Evolutionary conservation across 768 basidiomycete species (phyloP), one percentile per base, ranked within the genome.

Genomic region (Trametes punicea): DNA sequence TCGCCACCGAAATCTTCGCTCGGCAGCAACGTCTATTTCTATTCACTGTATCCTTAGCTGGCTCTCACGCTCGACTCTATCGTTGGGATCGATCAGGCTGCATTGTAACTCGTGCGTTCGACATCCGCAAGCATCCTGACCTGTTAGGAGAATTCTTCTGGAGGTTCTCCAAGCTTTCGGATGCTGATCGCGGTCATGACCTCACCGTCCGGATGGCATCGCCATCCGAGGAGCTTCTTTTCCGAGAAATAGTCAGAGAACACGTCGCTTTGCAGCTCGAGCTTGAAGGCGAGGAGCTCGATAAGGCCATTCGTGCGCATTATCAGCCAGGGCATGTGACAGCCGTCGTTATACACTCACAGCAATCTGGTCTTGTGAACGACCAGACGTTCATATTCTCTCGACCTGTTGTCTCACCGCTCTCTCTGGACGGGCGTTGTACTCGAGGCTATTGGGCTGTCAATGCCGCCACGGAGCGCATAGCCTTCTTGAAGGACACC

Each of bases 11-110:
- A 31, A 27, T 36, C 38, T 61, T 60, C 26, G 53, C 62, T 16
- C 56, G 63, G 15, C 73, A 73, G 51, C 64, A 68, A 36, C 69
- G 73, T 8, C 57, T 54, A 0, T 65, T 64, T 36, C 36, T 59
- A 2, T 73, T 74, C 61, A 58, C 68, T 1, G 36, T 74, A 33
- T 64, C 59, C 25, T 56, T 75, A 26, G 60, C 45, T 25, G 64
- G 65, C 30, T 59, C 62, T 0, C 48, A 48, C 21, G 69, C 62
- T 21, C 67, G 72, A 3, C 48, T 75, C 29, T 62, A 74, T 26
- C 64, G 67, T 2, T 63, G 65, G 56, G 74, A 75, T 52, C 65
- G 73, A 2, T 54, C 69, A 4, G 74, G 70, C 7, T 63, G 58
- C 2, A 57, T 74, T 13, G 69, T 72, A 5, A 62, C 71, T 0